Conservation (phyloP, 202 grass and related monocot genomes). For the Zizania palustris region DNA sequence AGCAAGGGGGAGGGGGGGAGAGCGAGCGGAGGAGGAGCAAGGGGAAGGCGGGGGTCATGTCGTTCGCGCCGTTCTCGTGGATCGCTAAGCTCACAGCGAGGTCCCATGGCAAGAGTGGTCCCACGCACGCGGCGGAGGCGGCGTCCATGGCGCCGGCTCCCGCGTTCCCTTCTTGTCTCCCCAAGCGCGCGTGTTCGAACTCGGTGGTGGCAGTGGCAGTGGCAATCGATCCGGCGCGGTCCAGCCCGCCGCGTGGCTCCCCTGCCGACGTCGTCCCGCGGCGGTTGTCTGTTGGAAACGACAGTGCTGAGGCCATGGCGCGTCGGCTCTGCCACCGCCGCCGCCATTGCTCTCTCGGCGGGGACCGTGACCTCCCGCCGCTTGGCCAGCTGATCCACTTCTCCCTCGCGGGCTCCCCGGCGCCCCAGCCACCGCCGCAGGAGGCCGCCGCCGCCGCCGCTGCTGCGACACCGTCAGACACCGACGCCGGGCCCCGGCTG, state of each 20-base stretch:
- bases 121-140: neutral
- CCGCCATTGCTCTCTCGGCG: slow-evolving; percentile 58
- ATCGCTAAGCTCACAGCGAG: slow-evolving; percentile 54
- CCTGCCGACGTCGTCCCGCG: slow-evolving; percentile 5
- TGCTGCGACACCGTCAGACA: slow-evolving; percentile 22
- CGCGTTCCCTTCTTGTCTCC: slow-evolving; percentile 10
- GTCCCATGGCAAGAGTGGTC: neutral
- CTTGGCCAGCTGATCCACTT: slow-evolving; percentile 71
- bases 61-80: slow-evolving; percentile 69
- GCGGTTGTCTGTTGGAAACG: slow-evolving; percentile 59
- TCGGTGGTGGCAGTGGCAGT: too few relatives aligned
- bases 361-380: slow-evolving; percentile 50
- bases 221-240: neutral
- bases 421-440: slow-evolving; percentile 8
- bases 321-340: slow-evolving; percentile 1
- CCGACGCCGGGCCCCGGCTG: neutral
- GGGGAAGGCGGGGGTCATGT: slow-evolving; percentile 5
- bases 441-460: neutral
- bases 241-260: slow-evolving; percentile 21
- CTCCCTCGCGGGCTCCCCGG: slow-evolving; percentile 39
- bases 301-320: slow-evolving; percentile 21
- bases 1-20: neutral
- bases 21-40: neutral
- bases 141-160: neutral
- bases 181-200: slow-evolving; percentile 22